Percentiles rank a stretch among this genome's conserved stretches.
Conservation (phyloP, 108 stramenopile species). For the Fragilaria radians region DNA sequence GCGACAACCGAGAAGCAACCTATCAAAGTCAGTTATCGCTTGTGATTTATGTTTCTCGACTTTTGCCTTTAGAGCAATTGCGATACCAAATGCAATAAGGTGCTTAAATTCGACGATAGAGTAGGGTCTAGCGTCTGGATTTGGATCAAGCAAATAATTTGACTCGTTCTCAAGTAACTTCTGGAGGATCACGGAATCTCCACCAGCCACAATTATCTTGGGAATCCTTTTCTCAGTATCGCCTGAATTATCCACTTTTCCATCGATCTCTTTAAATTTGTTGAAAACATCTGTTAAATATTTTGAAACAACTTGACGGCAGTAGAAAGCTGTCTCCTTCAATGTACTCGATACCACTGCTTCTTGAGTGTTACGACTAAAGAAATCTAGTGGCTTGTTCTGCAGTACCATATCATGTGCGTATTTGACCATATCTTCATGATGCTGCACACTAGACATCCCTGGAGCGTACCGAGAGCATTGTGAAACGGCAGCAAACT, state of each 20-base stretch:
- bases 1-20: constrained; percentile 34
- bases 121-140: neutral
- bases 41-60: constrained; percentile 30
- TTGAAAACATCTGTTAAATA: neutral
- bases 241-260: neutral
- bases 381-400: constrained; percentile 25
- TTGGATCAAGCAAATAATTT: constrained; percentile 25
- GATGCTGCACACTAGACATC: constrained; percentile 15
- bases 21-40: constrained; percentile 17
- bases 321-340: constrained; percentile 40
- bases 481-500: constrained; percentile 30
- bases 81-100: constrained; percentile 9
- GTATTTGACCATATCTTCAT: constrained; percentile 14
- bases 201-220: constrained; percentile 46
- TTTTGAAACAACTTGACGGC: constrained; percentile 35
- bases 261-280: neutral
- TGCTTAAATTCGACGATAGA: neutral
- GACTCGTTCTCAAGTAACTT: constrained; percentile 20
- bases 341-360: constrained; percentile 51
- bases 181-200: constrained; percentile 46
- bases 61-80: constrained; percentile 26
- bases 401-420: constrained; percentile 13
- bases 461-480: constrained; percentile 45
- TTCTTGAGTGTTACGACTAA: constrained; percentile 37
- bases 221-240: constrained; percentile 13